phyloP scores from a whole-genome alignment of 768 basidiomycete species.

The Bullera alba region DNA sequence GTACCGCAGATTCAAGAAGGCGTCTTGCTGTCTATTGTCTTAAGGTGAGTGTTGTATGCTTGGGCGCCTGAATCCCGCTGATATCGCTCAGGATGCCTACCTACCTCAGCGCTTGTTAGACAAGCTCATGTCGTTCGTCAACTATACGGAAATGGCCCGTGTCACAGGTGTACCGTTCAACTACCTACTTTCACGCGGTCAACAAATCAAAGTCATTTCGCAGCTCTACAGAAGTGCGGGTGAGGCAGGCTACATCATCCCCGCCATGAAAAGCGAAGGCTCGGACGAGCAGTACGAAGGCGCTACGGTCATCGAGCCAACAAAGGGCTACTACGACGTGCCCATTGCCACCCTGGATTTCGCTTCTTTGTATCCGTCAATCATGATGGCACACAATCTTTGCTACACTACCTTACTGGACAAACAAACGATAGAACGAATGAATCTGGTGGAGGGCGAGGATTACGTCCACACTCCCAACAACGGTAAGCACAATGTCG shows the following conservation, averaged over 20 bases:
- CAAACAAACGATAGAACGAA: slow-evolving; percentile 64
- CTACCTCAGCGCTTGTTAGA: slow-evolving; percentile 92
- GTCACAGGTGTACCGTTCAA: slow-evolving; percentile 99
- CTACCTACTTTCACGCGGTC: slow-evolving; percentile 82
- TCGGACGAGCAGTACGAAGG: slow-evolving; percentile 97
- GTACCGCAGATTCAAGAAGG: slow-evolving; percentile 83
- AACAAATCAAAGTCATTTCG: slow-evolving; percentile 97
- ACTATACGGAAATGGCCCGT: slow-evolving; percentile 98
- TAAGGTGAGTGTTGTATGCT: slow-evolving; percentile 56
- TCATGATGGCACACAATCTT: slow-evolving; percentile 99
- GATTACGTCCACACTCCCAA: slow-evolving; percentile 96
- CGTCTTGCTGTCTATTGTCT: slow-evolving; percentile 95
- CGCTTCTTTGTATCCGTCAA: slow-evolving; percentile 95
- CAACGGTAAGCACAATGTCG: slow-evolving; percentile 57
- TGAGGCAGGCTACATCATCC: slow-evolving; percentile 82
- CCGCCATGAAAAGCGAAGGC: slow-evolving; percentile 77
- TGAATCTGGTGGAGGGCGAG: slow-evolving; percentile 69
- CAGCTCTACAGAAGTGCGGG: slow-evolving; percentile 91
- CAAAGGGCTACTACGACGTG: slow-evolving; percentile 88
- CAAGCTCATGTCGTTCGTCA: slow-evolving; percentile 98
- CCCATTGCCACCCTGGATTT: slow-evolving; percentile 99
- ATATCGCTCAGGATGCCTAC: slow-evolving; percentile 73
- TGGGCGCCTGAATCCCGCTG: not conserved
- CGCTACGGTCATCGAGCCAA: slow-evolving; percentile 96
- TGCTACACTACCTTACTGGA: slow-evolving; percentile 97